A percentile compares a stretch with the other conserved stretches of the same genome.
Conservation (phyloP, 768 basidiomycete genomes). For the Psilocybe cyanescens region DNA sequence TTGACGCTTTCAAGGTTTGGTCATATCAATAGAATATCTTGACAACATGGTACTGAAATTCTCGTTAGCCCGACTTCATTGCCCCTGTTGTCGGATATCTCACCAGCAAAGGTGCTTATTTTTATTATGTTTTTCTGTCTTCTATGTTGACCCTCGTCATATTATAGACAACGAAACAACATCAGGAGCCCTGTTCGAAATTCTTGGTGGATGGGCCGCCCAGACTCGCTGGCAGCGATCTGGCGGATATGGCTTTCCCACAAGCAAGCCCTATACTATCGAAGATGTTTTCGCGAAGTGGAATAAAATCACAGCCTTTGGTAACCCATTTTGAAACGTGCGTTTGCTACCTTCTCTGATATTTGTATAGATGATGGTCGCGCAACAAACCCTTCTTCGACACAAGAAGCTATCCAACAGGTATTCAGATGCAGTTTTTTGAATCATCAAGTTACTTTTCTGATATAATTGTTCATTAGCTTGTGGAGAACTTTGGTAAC, state of each 20-base stretch:
- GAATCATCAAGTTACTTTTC: not conserved
- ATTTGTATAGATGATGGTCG: constrained; percentile 67
- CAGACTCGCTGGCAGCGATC: constrained; percentile 93
- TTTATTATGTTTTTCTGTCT: not conserved
- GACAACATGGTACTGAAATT: not conserved
- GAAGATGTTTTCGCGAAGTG: constrained; percentile 84
- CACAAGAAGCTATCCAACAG: constrained; percentile 78
- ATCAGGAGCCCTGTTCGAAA: constrained; percentile 81
- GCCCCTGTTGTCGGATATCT: constrained; percentile 94
- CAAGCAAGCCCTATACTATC: constrained; percentile 71
- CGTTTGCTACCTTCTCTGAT: not conserved
- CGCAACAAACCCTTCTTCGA: constrained; percentile 78
- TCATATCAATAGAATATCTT: not conserved
- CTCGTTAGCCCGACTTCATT: constrained; percentile 79
- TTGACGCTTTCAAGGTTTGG: constrained; percentile 84
- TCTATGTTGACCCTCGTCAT: not conserved
- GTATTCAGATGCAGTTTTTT: constrained; percentile 36
- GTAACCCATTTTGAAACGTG: constrained; percentile 42
- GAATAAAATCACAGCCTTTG: constrained; percentile 83
- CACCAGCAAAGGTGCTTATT: constrained; percentile 62
- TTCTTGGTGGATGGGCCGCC: constrained; percentile 90
- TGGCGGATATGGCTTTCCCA: constrained; percentile 87
- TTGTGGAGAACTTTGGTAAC: constrained; percentile 57
- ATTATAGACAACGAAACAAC: constrained; percentile 67
- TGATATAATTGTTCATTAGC: constrained; percentile 23